Evolutionary conservation across 768 basidiomycete species (phyloP).

Genomic region (Saitozyma podzolica): DNA sequence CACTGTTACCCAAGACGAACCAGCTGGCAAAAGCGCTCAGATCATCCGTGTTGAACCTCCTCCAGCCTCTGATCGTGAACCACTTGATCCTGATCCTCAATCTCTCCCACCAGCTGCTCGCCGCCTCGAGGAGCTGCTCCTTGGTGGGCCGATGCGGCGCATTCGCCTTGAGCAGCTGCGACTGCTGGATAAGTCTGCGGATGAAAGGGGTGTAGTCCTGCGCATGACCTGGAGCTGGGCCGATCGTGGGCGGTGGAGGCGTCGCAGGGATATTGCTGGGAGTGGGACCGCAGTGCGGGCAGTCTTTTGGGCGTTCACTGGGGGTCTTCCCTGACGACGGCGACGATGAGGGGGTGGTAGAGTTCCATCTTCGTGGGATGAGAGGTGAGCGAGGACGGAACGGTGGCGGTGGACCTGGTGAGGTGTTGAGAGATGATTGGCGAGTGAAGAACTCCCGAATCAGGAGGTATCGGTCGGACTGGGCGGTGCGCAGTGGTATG

Average conservation of each 20-base stretch:
- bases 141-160: conserved; percentile 64
- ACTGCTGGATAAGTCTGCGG: conserved; percentile 37
- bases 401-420: neutral
- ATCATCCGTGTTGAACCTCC: conserved; percentile 93
- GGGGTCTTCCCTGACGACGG: too few species aligned
- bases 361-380: neutral
- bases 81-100: conserved; percentile 90
- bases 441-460: conserved; percentile 44
- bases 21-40: conserved; percentile 94
- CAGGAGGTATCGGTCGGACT: conserved; percentile 36
- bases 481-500: neutral
- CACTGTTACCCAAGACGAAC: conserved; percentile 88
- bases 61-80: conserved; percentile 92
- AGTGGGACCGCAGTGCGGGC: neutral
- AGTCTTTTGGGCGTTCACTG: conserved; percentile 6
- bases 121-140: conserved; percentile 83
- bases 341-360: neutral
- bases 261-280: conserved; percentile 1
- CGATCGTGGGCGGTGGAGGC: conserved; percentile 4
- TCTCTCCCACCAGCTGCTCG: conserved; percentile 88
- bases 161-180: conserved; percentile 22
- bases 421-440: conserved; percentile 15
- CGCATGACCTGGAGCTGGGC: conserved; percentile 25
- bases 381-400: conserved; percentile 1
- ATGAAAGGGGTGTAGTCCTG: conserved; percentile 52